Evolutionary conservation across 352 stramenopile species (phyloP), one percentile per base, ranked within the genome.

Genomic region (Aphanomyces cochlioides): DNA sequence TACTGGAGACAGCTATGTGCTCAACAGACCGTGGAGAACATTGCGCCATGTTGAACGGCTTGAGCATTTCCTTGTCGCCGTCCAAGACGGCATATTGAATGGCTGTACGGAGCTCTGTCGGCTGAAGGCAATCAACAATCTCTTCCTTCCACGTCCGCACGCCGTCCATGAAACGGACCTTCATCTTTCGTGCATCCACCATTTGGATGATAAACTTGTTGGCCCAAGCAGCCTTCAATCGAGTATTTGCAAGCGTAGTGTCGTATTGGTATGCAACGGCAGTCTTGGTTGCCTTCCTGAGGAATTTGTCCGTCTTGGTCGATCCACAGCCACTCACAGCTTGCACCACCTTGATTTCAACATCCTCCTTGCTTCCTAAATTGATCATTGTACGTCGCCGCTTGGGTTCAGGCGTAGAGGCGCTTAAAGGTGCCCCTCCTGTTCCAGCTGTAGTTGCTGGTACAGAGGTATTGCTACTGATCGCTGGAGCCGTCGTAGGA

Each of bases 41-140:
- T 66, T 96, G 86, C 1, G 88, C 88, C 88, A 96, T 96, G 70
- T 96, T 96, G 67, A 96, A 96, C 7, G 86, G 86, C 76, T 96
- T 96, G 64, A 96, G 83, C 88, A 94, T 94, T 66, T 96, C 88
- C 19, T 77, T 78, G 36, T 84, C 90, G 7, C 83, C 82, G 37
- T 84, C 91, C 38, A 94, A 71, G 56, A 94, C 74, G 19, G 94
- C 84, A 72, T 94, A 94, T 67, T 96, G 92, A 70, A 96, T 66
- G 64, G 84, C 80, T 0, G 86, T 84, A 28, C 83, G 81, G 34
- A 96, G 66, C 65, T 92, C 86, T 7, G 84, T 64, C 3, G 74
- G 77, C 68, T 90, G 82, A 15, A 96, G 70, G 53, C 92, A 57
- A 67, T 77, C 78, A 7, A 94, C 83, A 2, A 54, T 85, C 60